A percentile compares a stretch with the other conserved stretches of the same genome.
Conservation (phyloP, 2,329 filamentous ascomycete species). For the Colletotrichum sidae region DNA sequence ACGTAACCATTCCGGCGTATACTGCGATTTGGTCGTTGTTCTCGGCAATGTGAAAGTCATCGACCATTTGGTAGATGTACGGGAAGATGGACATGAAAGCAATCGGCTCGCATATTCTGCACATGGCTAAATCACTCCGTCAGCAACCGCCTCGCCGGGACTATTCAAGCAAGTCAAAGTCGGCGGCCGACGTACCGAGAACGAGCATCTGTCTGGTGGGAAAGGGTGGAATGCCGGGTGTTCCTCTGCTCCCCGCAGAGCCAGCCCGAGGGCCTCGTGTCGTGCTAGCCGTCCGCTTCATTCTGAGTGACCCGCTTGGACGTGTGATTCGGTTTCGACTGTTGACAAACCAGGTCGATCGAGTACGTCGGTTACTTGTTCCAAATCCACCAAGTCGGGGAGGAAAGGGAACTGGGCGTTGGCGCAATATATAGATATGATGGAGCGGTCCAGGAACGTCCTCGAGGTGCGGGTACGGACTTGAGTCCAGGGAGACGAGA, state of each 20-base stretch:
- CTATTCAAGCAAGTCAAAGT: not conserved
- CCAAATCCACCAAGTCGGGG: not conserved
- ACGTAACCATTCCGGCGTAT: constrained; percentile 96
- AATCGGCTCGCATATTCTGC: constrained; percentile 97
- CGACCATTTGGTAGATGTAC: constrained; percentile 98
- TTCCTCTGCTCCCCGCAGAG: constrained; percentile 26
- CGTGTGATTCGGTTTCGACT: constrained; percentile 13
- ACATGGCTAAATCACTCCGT: constrained; percentile 73
- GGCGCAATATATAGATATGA: constrained; percentile 26
- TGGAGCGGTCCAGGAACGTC: not conserved
- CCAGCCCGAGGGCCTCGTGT: constrained; percentile 29
- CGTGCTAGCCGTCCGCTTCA: constrained; percentile 37
- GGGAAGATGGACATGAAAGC: constrained; percentile 99
- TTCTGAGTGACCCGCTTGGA: constrained; percentile 13
- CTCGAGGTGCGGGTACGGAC: not conserved
- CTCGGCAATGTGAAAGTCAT: constrained; percentile 87
- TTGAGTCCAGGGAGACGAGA: constrained; percentile 27
- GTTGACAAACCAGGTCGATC: constrained; percentile 2
- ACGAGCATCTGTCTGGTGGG: constrained; percentile 63
- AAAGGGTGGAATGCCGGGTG: constrained; percentile 44
- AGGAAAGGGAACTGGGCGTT: constrained; percentile 7
- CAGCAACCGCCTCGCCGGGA: not conserved
- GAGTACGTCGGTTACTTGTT: not conserved
- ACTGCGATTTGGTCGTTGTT: constrained; percentile 85
- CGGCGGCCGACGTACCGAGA: constrained; percentile 51